Conservation (phyloP, 306 rosid species). For the Corylus americana region DNA sequence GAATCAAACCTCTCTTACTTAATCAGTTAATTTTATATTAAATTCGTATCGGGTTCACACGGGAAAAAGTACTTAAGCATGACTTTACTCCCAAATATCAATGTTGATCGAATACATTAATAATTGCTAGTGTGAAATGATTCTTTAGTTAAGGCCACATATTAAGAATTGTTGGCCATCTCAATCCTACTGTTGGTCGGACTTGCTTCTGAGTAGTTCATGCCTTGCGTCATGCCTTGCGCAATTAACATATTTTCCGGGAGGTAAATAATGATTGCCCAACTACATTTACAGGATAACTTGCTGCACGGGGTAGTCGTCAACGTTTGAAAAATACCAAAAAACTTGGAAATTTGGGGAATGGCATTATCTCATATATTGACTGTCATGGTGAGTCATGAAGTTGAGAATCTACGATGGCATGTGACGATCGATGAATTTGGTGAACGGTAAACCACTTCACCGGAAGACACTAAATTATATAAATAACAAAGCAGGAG, state of each 20-base stretch:
- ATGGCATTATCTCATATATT: background rate
- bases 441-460: no score
- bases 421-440: no score
- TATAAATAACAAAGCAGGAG: no score
- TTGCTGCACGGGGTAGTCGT: background rate
- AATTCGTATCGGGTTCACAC: no score
- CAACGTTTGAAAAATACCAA: background rate
- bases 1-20: no score
- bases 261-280: background rate
- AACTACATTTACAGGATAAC: background rate
- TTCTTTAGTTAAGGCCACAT: background rate
- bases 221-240: slow-evolving; percentile 2
- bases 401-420: background rate
- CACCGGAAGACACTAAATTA: no score
- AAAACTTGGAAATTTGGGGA: background rate
- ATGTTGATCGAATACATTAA: no score
- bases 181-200: no score
- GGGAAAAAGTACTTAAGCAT: no score
- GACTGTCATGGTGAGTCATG: background rate
- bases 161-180: no score
- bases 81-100: no score
- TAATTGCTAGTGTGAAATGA: background rate
- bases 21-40: no score
- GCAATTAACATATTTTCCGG: background rate
- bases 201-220: background rate